phyloP scores from a whole-genome alignment of 106 monocot genomes.

The Dactylorhiza incarnata region DNA sequence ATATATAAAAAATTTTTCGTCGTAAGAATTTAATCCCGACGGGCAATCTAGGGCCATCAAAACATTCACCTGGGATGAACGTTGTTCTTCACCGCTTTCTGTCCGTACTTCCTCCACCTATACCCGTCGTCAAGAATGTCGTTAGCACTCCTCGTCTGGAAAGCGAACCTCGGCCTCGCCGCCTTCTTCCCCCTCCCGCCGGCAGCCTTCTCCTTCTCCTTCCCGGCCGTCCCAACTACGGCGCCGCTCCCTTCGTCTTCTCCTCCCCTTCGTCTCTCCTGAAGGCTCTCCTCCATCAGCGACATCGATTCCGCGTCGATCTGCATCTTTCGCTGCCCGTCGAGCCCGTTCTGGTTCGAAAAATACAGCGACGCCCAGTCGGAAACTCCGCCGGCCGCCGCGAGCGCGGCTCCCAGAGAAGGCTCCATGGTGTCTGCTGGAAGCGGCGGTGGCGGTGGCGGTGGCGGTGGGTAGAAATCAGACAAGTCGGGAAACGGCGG shows the following conservation, averaged over 20 bases:
- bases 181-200: constrained; percentile 27
- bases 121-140: constrained; percentile 76
- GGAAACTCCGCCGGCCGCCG: neutral
- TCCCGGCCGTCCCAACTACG: neutral
- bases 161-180: constrained; percentile 51
- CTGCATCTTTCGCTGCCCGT: neutral
- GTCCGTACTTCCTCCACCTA: constrained; percentile 78
- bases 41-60: neutral
- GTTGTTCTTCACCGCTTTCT: constrained; percentile 85
- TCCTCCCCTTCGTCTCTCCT: neutral
- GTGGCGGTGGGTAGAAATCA: neutral
- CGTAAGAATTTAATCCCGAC: no score
- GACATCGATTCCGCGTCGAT: neutral
- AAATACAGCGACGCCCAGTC: constrained; percentile 16
- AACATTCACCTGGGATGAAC: constrained; percentile 40
- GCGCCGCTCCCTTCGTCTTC: neutral
- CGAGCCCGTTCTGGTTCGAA: neutral
- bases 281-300: neutral
- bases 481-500: neutral
- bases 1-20: neutral
- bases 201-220: constrained; percentile 13
- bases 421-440: neutral
- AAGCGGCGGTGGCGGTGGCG: neutral
- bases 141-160: constrained; percentile 65
- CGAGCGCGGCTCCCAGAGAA: neutral